Evolutionary conservation across 2,329 filamentous ascomycete genomes (phyloP), one percentile per base, ranked within the genome.

Genomic region (Exophiala oligosperma): DNA sequence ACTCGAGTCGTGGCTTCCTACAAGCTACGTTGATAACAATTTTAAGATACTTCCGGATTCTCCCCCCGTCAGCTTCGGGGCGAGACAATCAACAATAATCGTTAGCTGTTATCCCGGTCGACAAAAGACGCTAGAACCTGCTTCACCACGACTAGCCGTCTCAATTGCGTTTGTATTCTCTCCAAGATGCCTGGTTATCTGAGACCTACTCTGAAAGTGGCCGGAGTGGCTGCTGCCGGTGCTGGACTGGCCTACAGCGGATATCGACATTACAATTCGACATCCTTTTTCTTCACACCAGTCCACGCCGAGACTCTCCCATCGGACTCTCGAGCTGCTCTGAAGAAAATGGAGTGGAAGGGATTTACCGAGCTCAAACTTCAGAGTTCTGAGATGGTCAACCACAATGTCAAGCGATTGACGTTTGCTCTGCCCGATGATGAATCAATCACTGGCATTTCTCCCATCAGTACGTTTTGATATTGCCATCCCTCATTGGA

Each of bases 361-460:
- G 69, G 70, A 2, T 79, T 83, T 64, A 71, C 78, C 2, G 77
- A 74, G 2, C 70, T 85, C 7, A 73, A 73, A 23, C 72, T 86
- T 2, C 73, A 83, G 56, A 82, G 79, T 62, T 72, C 76, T 9
- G 78, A 84, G 65, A 61, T 71, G 35, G 77, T 86, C 59, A 86
- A 81, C 65, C 82, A 84, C 69, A 81, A 86, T 66, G 84, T 82
- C 9, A 85, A 84, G 70, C 75, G 74, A 14, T 68, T 87, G 54
- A 75, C 81, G 2, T 87, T 87, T 61, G 78, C 79, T 58, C 72
- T 86, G 5, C 81, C 82, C 0, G 74, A 79, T 12, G 66, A 74
- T 2, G 72, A 76, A 37, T 73, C 76, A 0, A 65, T 76, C 8
- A 82, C 76, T 54, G 84, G 84, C 1, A 69, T 86, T 38, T 41